Percentiles rank a stretch among this genome's conserved stretches.
phyloP scores from a whole-genome alignment of 2,329 filamentous ascomycete genomes.

The Passalora sequoiae region DNA sequence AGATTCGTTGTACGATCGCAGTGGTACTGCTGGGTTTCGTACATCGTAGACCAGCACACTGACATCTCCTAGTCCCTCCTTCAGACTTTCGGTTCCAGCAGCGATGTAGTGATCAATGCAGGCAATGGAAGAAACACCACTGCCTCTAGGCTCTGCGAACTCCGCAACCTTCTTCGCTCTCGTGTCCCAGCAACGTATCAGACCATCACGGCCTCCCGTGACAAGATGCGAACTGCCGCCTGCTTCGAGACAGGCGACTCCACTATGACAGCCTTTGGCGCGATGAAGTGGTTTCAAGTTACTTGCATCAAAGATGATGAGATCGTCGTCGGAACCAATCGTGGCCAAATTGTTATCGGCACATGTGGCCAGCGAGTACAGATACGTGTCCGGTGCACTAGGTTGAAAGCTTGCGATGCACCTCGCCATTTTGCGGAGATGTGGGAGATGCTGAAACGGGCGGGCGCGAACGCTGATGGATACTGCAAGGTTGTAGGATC shows the following conservation, averaged over 20 bases:
- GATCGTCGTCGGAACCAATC: slow-evolving; percentile 65
- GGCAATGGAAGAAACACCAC: slow-evolving; percentile 61
- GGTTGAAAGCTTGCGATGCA: slow-evolving; percentile 15
- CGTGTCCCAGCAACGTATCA: slow-evolving; percentile 40
- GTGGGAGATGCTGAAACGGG: slow-evolving; percentile 2
- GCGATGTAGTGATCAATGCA: slow-evolving; percentile 59
- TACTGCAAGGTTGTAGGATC: neutral
- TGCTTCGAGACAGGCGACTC: slow-evolving; percentile 57
- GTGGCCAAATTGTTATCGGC: slow-evolving; percentile 46
- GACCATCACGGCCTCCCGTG: slow-evolving; percentile 68
- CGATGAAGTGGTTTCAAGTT: slow-evolving; percentile 50
- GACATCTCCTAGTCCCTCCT: slow-evolving; percentile 37
- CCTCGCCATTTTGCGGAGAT: slow-evolving; percentile 11
- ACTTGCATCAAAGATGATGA: slow-evolving; percentile 59
- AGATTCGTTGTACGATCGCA: slow-evolving; percentile 41
- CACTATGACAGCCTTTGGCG: slow-evolving; percentile 53
- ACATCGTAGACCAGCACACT: slow-evolving; percentile 39
- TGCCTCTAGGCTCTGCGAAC: slow-evolving; percentile 41
- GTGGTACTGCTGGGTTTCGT: slow-evolving; percentile 35
- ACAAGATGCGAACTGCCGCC: slow-evolving; percentile 46
- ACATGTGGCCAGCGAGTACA: slow-evolving; percentile 51
- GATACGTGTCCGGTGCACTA: slow-evolving; percentile 39
- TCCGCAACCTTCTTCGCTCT: slow-evolving; percentile 20
- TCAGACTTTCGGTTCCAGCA: slow-evolving; percentile 60
- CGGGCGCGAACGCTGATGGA: neutral